These are phyloP conservation scores for Calocera viscosa DNA, from an alignment of 768 basidiomycete genomes.

Conservation along the genomic window DNA sequence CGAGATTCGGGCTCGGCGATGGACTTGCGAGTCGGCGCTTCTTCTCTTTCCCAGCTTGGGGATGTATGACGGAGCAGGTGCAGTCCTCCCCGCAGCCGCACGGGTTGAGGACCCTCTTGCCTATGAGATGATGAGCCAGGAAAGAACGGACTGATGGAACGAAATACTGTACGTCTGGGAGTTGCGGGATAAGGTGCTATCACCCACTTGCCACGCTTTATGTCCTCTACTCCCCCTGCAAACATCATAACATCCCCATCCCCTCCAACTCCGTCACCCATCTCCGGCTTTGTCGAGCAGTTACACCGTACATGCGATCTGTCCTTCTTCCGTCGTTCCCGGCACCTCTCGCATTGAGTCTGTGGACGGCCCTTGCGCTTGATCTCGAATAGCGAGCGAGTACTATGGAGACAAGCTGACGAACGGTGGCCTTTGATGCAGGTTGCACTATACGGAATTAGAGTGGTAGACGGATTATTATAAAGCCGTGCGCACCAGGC, in stretches of 20 bases:
- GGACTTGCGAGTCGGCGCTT: not conserved
- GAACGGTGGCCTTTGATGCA: constrained; percentile 94
- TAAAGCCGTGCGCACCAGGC: constrained; percentile 46
- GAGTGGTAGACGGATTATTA: not conserved
- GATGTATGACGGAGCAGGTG: not conserved
- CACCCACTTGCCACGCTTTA: not conserved
- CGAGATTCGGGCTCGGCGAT: not conserved
- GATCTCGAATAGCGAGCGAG: constrained; percentile 82
- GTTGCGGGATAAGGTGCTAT: not conserved
- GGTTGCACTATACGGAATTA: constrained; percentile 46
- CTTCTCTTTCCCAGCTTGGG: not conserved
- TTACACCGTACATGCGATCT: constrained; percentile 72
- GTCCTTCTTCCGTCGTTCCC: constrained; percentile 66
- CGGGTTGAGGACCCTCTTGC: not conserved
- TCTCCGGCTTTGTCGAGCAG: constrained; percentile 30
- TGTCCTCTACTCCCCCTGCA: not conserved
- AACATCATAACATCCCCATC: not conserved
- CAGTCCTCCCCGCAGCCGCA: not conserved
- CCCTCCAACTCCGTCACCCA: not conserved
- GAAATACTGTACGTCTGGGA: not conserved
- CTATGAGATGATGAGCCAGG: not conserved
- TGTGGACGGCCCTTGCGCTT: constrained; percentile 88
- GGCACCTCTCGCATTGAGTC: constrained; percentile 77
- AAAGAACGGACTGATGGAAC: not conserved
- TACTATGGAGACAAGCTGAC: constrained; percentile 72